phyloP scores from a whole-genome alignment of 1,284 basidiomycete genomes.

The Heliocybe sulcata region DNA sequence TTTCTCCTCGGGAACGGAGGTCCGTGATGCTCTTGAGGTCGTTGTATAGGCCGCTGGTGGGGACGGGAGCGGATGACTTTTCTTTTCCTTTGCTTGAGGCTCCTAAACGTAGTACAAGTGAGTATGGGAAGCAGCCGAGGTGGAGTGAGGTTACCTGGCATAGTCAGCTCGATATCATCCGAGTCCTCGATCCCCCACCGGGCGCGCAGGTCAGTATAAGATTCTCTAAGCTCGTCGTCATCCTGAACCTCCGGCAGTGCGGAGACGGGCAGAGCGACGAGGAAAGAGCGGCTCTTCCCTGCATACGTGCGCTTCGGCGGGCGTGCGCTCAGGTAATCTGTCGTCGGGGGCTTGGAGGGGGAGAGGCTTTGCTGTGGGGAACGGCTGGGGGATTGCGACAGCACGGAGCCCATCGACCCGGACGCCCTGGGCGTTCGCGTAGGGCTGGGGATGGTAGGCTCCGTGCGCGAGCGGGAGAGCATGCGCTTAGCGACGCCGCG shows the following conservation, averaged over 20 bases:
- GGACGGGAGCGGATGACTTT: slow-evolving; percentile 16
- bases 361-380: slow-evolving; percentile 28
- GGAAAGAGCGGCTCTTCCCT: slow-evolving; percentile 68
- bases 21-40: slow-evolving; percentile 76
- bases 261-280: slow-evolving; percentile 44
- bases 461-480: slow-evolving; percentile 43
- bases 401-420: no score
- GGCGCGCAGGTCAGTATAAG: slow-evolving; percentile 57
- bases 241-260: slow-evolving; percentile 25
- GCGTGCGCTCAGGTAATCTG: slow-evolving; percentile 18
- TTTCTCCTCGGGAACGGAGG: slow-evolving; percentile 72
- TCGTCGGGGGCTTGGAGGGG: slow-evolving; percentile 12
- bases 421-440: slow-evolving; percentile 1
- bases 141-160: slow-evolving; percentile 21
- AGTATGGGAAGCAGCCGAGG: slow-evolving; percentile 16
- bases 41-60: slow-evolving; percentile 49
- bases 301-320: slow-evolving; percentile 56
- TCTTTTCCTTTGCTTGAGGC: slow-evolving; percentile 19
- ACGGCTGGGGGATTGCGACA: slow-evolving; percentile 11
- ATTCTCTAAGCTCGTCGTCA: slow-evolving; percentile 55
- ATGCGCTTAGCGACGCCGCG: slow-evolving; percentile 33
- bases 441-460: slow-evolving; percentile 37
- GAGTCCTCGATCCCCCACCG: slow-evolving; percentile 73
- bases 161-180: slow-evolving; percentile 53
- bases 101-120: neutral